phyloP scores from a whole-genome alignment of 2,329 filamentous ascomycete genomes.

The Graphiopsis chlorocephala region DNA sequence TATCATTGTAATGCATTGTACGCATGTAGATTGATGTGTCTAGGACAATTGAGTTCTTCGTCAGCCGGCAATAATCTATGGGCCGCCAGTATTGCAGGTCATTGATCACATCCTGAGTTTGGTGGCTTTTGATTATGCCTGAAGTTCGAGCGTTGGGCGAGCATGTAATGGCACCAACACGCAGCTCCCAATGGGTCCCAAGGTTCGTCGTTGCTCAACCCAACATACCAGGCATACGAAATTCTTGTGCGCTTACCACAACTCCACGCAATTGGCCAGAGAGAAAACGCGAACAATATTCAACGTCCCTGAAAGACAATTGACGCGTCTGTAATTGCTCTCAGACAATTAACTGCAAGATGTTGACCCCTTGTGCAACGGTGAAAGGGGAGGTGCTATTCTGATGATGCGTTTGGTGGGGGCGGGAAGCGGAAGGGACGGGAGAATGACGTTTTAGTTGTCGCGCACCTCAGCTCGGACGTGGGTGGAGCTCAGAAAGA shows the following conservation, averaged over 20 bases:
- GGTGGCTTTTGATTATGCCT: too few species aligned
- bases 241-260: background rate
- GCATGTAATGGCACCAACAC: background rate
- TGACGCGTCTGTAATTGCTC: constrained; percentile 6
- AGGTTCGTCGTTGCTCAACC: background rate
- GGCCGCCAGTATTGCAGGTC: background rate
- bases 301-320: background rate
- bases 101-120: background rate
- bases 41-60: background rate
- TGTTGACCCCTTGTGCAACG: background rate
- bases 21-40: background rate
- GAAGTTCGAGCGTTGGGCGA: too few species aligned
- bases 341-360: background rate
- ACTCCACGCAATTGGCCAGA: background rate
- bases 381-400: background rate
- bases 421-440: background rate
- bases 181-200: background rate
- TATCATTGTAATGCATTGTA: background rate
- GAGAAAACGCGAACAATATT: background rate
- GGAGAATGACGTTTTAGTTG: background rate
- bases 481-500: background rate
- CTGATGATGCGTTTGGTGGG: background rate
- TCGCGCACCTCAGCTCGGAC: background rate
- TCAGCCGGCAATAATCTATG: background rate
- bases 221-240: background rate